phyloP scores from a whole-genome alignment of 1,284 basidiomycete species.

The Cystobasidium pallidum region DNA sequence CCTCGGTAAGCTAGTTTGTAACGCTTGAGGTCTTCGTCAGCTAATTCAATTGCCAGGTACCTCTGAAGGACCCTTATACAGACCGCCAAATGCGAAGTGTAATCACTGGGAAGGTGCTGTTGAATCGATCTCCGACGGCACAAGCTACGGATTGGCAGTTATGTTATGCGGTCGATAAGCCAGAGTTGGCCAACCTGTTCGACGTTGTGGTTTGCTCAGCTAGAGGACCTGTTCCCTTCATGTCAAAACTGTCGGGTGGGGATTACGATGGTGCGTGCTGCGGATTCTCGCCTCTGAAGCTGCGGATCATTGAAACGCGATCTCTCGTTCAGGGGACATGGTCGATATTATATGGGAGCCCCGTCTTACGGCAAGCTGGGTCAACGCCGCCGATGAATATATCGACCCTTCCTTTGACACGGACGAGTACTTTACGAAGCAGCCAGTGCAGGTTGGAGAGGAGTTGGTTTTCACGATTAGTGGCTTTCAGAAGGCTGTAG shows the following conservation, averaged over 20 bases:
- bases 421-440: constrained; percentile 50
- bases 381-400: constrained; percentile 46
- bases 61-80: constrained; percentile 47
- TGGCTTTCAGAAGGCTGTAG: background rate
- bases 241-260: constrained; percentile 52
- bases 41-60: background rate
- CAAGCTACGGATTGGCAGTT: constrained; percentile 54
- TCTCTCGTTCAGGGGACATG: constrained; percentile 46
- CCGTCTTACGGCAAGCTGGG: constrained; percentile 47
- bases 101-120: constrained; percentile 51
- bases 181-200: constrained; percentile 47
- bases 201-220: constrained; percentile 54
- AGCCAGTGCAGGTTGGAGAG: constrained; percentile 44
- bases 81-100: constrained; percentile 36
- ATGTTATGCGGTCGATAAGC: constrained; percentile 49
- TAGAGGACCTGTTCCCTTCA: constrained; percentile 48
- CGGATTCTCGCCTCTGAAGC: background rate
- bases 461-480: constrained; percentile 21
- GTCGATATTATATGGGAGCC: constrained; percentile 52
- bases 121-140: constrained; percentile 53
- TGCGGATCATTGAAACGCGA: background rate
- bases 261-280: constrained; percentile 55
- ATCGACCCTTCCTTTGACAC: constrained; percentile 51
- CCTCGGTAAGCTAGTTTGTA: constrained; percentile 28
- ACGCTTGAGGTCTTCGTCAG: background rate